Percentiles rank a stretch among this genome's conserved stretches.
phyloP scores from a whole-genome alignment of 1,284 basidiomycete genomes.

The Boletus semigastroideus region DNA sequence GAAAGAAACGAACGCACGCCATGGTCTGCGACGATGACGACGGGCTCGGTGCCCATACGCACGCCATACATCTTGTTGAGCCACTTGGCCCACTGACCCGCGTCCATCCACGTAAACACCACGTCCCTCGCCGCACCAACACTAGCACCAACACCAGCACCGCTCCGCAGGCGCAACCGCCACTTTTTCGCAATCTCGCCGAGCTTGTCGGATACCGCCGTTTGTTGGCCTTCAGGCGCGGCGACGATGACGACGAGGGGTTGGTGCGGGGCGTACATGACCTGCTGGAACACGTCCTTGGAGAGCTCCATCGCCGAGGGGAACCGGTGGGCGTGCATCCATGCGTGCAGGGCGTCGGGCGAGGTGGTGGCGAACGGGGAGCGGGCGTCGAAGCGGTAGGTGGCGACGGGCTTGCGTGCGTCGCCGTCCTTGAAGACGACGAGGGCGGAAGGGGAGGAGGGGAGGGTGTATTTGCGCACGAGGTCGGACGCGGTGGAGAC shows the following conservation, averaged over 20 bases:
- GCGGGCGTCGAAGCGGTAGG: slow-evolving; percentile 23
- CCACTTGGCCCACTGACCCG: slow-evolving; percentile 78
- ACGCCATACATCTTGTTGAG: slow-evolving; percentile 86
- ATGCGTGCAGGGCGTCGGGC: slow-evolving; percentile 37
- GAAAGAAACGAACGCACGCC: slow-evolving; percentile 34
- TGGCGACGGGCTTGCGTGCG: slow-evolving; percentile 38
- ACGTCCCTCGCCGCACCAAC: slow-evolving; percentile 47
- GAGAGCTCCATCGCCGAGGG: slow-evolving; percentile 72
- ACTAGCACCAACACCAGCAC: not conserved
- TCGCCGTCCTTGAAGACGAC: slow-evolving; percentile 78
- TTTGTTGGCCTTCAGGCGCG: slow-evolving; percentile 38
- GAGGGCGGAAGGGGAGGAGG: slow-evolving; percentile 55
- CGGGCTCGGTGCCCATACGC: slow-evolving; percentile 41
- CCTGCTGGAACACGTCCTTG: slow-evolving; percentile 70
- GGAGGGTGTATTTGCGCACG: slow-evolving; percentile 47
- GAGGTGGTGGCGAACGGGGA: slow-evolving; percentile 4
- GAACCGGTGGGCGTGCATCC: slow-evolving; percentile 67
- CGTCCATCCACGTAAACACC: slow-evolving; percentile 86
- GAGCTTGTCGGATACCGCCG: slow-evolving; percentile 48
- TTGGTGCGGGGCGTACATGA: slow-evolving; percentile 75
- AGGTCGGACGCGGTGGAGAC: slow-evolving; percentile 48
- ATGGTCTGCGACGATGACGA: slow-evolving; percentile 78
- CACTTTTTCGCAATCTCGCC: slow-evolving; percentile 62
- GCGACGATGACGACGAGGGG: slow-evolving; percentile 79
- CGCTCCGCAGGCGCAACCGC: slow-evolving; percentile 43